Conservation (phyloP, 2,329 filamentous ascomycete species). For the Byssochlamys sp. region DNA sequence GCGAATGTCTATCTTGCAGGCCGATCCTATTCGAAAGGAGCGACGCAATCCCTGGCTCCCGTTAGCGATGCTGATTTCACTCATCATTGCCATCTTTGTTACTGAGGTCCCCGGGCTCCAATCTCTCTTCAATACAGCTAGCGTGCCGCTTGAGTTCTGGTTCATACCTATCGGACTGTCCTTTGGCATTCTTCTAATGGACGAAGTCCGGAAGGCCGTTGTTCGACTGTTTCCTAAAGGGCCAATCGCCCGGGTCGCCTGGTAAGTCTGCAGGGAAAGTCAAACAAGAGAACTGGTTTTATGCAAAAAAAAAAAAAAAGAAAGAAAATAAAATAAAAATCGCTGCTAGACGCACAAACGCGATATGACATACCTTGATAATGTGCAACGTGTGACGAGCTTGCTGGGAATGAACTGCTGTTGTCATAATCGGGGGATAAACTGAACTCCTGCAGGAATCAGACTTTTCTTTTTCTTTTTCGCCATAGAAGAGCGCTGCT, state of each 20-base stretch:
- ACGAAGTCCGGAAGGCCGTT: conserved; percentile 44
- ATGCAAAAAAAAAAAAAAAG: not conserved
- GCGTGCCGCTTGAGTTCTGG: conserved; percentile 46
- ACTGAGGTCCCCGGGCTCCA: conserved; percentile 45
- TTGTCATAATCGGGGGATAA: not conserved
- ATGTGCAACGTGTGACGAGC: not conserved
- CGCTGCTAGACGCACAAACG: not conserved
- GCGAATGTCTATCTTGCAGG: conserved; percentile 43
- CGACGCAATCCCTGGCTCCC: conserved; percentile 45
- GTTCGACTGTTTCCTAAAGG: conserved; percentile 41
- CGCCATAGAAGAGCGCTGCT: not conserved
- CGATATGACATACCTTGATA: not conserved
- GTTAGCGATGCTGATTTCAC: conserved; percentile 37
- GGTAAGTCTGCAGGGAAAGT: conserved; percentile 27
- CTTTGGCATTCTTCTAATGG: conserved; percentile 42
- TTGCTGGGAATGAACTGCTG: not conserved
- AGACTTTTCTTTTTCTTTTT: not conserved
- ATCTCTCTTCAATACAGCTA: conserved; percentile 39
- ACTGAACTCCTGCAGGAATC: not conserved
- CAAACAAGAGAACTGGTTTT: not conserved
- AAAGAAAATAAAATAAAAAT: too few species aligned
- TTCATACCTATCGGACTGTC: conserved; percentile 44
- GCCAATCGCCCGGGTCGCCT: conserved; percentile 40
- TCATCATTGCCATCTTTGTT: conserved; percentile 46
- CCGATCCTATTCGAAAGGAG: conserved; percentile 39